These are phyloP conservation scores for Astrephomene gubernaculifera DNA, from an alignment of 139 green algal species.

Conservation along the genomic window DNA sequence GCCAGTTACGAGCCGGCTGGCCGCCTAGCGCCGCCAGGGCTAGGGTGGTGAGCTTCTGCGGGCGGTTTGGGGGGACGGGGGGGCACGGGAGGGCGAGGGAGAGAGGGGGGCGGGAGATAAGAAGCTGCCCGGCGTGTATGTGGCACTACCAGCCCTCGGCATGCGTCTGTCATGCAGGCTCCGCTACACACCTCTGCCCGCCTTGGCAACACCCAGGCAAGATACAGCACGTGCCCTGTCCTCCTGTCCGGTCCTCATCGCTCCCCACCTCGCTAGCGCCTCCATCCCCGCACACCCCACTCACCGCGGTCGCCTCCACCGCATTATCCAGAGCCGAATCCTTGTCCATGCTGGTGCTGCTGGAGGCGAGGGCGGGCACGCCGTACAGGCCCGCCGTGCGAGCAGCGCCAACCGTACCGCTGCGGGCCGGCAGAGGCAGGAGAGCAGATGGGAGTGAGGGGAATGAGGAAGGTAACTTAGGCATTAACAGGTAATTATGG, in stretches of 20 bases:
- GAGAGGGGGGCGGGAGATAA: background rate
- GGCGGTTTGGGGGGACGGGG: too few species aligned
- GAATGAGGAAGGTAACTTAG: background rate
- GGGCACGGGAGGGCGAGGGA: too few species aligned
- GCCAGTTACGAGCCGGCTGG: slow-evolving; percentile 29
- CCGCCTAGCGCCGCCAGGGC: background rate
- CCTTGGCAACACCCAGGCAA: too few species aligned
- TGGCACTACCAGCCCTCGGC: too few species aligned
- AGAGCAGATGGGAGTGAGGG: background rate
- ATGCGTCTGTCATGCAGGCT: too few species aligned
- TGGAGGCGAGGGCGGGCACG: slow-evolving; percentile 29
- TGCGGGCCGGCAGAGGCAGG: background rate
- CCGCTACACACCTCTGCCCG: background rate
- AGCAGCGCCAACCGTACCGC: slow-evolving; percentile 34
- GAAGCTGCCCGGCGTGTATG: too few species aligned
- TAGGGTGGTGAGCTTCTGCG: background rate
- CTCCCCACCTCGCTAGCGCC: background rate
- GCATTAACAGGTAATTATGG: too few species aligned
- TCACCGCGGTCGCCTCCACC: slow-evolving; percentile 11
- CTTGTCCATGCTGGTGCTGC: slow-evolving; percentile 16
- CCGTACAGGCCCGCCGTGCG: slow-evolving; percentile 33
- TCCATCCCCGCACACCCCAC: background rate
- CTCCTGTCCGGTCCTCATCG: too few species aligned
- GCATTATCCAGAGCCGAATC: slow-evolving; percentile 8
- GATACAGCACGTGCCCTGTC: too few species aligned